Conservation (phyloP, 345 rosid genomes). For the Zanthoxylum bungeanum region DNA sequence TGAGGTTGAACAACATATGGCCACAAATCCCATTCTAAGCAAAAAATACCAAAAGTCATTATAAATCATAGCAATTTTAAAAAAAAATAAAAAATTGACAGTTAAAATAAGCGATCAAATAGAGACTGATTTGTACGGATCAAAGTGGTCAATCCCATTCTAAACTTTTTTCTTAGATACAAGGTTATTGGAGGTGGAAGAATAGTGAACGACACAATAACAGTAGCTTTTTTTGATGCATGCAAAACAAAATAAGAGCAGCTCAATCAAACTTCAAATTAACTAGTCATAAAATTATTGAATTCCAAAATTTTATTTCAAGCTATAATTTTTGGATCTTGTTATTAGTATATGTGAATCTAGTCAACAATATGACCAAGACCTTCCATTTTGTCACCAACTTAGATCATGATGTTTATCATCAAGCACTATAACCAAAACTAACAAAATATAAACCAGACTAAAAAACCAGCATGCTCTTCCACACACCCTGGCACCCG, state of each 20-base stretch:
- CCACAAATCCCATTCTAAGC: not conserved
- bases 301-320: not conserved
- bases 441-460: not conserved
- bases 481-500: not conserved
- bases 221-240: no score
- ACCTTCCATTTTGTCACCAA: not conserved
- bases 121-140: no score
- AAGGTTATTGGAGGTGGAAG: not conserved
- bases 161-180: not conserved
- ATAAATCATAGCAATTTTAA: no score
- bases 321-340: no score
- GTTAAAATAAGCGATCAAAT: no score
- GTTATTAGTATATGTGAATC: not conserved
- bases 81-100: no score
- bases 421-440: no score
- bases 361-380: not conserved
- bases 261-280: not conserved
- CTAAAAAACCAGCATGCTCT: not conserved
- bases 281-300: not conserved
- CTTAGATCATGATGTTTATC: no score
- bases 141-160: slow-evolving; percentile 5
- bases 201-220: not conserved
- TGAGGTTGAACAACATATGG: not conserved
- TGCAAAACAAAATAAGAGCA: not conserved
- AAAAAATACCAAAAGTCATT: no score